Percentiles rank a stretch among this genome's conserved stretches.
These are phyloP conservation scores for Ochromonas danica DNA, from an alignment of 108 stramenopile species.

Conservation along the genomic window DNA sequence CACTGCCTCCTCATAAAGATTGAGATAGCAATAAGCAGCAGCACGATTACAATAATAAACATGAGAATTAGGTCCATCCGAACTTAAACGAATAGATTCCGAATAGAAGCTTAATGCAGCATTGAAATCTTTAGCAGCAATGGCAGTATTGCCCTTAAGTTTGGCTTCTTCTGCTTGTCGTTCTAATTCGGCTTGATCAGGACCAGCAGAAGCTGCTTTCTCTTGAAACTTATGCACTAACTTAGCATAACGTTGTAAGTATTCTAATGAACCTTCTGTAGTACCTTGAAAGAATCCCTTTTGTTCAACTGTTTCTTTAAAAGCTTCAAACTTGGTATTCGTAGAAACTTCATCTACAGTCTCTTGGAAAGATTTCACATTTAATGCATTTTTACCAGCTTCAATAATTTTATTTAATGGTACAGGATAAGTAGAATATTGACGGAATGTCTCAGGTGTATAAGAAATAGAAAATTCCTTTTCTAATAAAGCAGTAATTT, in stretches of 20 bases:
- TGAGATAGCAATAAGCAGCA: constrained; percentile 28
- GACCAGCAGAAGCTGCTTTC: not conserved
- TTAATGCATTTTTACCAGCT: not conserved
- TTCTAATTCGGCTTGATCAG: not conserved
- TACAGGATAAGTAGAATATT: not conserved
- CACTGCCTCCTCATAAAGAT: constrained; percentile 1
- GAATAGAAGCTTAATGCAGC: constrained; percentile 3
- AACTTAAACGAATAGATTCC: not conserved
- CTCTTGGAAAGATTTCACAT: not conserved
- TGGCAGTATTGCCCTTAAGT: constrained; percentile 2
- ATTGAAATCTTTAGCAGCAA: constrained; percentile 1
- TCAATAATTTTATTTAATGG: not conserved
- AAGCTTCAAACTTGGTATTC: constrained; percentile 20
- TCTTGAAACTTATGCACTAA: constrained; percentile 5
- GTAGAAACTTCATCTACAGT: not conserved
- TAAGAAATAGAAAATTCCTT: not conserved
- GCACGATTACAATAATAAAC: constrained; percentile 31
- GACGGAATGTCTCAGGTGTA: not conserved
- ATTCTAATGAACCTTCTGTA: constrained; percentile 7
- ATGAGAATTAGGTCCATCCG: constrained; percentile 29
- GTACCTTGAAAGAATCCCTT: constrained; percentile 29
- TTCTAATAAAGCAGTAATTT: not conserved
- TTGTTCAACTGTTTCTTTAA: not conserved
- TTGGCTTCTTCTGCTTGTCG: constrained; percentile 21
- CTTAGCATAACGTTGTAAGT: not conserved